phyloP scores from a whole-genome alignment of 1,139 yeast genomes.

The Candida buenavistaensis region DNA sequence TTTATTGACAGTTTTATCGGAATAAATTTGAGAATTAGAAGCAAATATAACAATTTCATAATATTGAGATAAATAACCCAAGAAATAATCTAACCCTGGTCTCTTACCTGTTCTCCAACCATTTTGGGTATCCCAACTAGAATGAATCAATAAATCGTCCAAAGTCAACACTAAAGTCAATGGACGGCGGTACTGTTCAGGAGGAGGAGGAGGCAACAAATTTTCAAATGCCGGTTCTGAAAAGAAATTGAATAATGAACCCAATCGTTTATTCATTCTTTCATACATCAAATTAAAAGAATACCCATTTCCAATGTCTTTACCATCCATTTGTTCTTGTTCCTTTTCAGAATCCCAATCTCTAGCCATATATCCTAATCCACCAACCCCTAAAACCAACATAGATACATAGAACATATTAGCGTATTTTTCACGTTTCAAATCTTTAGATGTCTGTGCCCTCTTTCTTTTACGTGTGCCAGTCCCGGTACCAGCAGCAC shows the following conservation, averaged over 20 bases:
- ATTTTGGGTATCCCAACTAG: constrained; percentile 86
- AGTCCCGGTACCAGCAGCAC: no score
- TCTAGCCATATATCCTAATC: constrained; percentile 74
- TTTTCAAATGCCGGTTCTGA: constrained; percentile 94
- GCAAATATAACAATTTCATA: constrained; percentile 93
- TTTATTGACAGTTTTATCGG: constrained; percentile 82
- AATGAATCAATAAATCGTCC: constrained; percentile 87
- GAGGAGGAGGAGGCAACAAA: constrained; percentile 83
- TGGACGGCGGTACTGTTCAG: constrained; percentile 92
- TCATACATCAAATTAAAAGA: constrained; percentile 63
- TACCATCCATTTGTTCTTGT: constrained; percentile 48
- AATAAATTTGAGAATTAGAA: constrained; percentile 80
- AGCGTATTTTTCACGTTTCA: constrained; percentile 61
- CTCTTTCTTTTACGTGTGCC: constrained; percentile 48
- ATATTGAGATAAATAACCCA: constrained; percentile 91
- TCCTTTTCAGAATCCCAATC: constrained; percentile 86
- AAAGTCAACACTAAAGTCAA: constrained; percentile 83
- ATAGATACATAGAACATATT: constrained; percentile 65
- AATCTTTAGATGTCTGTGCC: constrained; percentile 60
- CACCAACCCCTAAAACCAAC: constrained; percentile 61
- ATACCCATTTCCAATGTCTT: constrained; percentile 65
- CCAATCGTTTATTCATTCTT: constrained; percentile 70
- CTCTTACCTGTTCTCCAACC: constrained; percentile 99
- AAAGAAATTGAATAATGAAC: constrained; percentile 78
- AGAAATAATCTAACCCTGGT: constrained; percentile 96